Evolutionary conservation across 768 basidiomycete genomes (phyloP).

Genomic region (Amylocystis lapponica): DNA sequence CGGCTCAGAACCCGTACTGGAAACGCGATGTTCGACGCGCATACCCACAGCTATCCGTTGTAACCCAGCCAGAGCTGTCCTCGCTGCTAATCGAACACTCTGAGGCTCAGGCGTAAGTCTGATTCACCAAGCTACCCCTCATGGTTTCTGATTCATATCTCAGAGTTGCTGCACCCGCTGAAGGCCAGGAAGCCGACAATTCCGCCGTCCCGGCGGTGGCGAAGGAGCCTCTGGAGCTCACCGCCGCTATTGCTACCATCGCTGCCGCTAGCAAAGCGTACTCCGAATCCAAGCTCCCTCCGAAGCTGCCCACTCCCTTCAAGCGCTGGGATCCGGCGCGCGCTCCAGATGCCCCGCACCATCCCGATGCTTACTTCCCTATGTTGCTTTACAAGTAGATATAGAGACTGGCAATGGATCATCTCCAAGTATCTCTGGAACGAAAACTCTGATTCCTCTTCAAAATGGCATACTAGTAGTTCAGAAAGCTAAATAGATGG

Average conservation of each 20-base stretch:
- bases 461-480: no score
- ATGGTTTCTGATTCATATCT: slow-evolving; percentile 10
- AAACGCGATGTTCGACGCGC: slow-evolving; percentile 91
- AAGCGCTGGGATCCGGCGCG: slow-evolving; percentile 70
- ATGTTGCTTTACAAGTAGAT: slow-evolving; percentile 51
- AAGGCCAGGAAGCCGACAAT: slow-evolving; percentile 30
- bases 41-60: slow-evolving; percentile 87
- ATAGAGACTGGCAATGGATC: slow-evolving; percentile 4
- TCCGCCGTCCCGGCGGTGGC: slow-evolving; percentile 39
- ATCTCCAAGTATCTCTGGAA: background rate
- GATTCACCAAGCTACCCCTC: no score
- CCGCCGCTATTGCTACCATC: slow-evolving; percentile 66
- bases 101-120: slow-evolving; percentile 53
- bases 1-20: slow-evolving; percentile 90
- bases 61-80: slow-evolving; percentile 81
- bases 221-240: slow-evolving; percentile 50
- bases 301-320: slow-evolving; percentile 59
- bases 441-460: background rate
- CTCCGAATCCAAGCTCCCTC: slow-evolving; percentile 63
- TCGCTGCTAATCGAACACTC: slow-evolving; percentile 79
- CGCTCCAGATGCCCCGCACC: slow-evolving; percentile 78
- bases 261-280: slow-evolving; percentile 52
- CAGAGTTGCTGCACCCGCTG: slow-evolving; percentile 51
- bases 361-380: slow-evolving; percentile 77
- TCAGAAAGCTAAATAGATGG: no score